A percentile compares a stretch with the other conserved stretches of the same genome.
These are phyloP conservation scores for Penicillium paxilli DNA, from an alignment of 495 filamentous ascomycete genomes.

Conservation along the genomic window DNA sequence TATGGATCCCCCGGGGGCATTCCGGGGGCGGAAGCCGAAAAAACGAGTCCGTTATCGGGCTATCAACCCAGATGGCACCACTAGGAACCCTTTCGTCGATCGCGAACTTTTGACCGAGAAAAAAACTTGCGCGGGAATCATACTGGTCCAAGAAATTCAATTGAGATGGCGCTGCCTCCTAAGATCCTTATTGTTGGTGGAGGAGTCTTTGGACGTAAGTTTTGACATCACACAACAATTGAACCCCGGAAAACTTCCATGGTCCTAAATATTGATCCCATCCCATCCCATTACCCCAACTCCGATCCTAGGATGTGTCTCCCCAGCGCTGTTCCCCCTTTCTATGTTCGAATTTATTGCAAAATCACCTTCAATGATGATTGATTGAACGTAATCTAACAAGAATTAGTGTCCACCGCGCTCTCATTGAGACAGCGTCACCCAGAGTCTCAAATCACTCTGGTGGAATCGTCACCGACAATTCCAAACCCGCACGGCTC, in stretches of 20 bases:
- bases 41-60: slow-evolving; percentile 21
- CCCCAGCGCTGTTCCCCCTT: too few species aligned
- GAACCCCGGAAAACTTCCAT: slow-evolving; percentile 1
- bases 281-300: background rate
- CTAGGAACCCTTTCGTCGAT: background rate
- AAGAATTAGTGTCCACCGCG: slow-evolving; percentile 60
- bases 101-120: background rate
- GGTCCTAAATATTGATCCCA: background rate
- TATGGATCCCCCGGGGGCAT: slow-evolving; percentile 1
- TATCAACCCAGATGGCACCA: background rate
- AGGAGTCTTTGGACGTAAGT: slow-evolving; percentile 72
- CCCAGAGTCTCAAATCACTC: slow-evolving; percentile 55
- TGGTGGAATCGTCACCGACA: slow-evolving; percentile 66
- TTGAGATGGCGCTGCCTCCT: slow-evolving; percentile 37
- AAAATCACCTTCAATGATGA: too few species aligned
- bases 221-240: background rate
- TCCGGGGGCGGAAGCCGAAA: background rate
- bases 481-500: slow-evolving; percentile 71
- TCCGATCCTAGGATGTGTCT: too few species aligned
- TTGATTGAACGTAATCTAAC: too few species aligned
- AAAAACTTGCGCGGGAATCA: background rate
- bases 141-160: background rate
- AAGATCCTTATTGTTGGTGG: slow-evolving; percentile 75
- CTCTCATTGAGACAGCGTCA: slow-evolving; percentile 61
- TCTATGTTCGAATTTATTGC: too few species aligned